These are phyloP conservation scores for Leptographium lundbergii DNA, from an alignment of 2,329 filamentous ascomycete genomes.

Conservation along the genomic window DNA sequence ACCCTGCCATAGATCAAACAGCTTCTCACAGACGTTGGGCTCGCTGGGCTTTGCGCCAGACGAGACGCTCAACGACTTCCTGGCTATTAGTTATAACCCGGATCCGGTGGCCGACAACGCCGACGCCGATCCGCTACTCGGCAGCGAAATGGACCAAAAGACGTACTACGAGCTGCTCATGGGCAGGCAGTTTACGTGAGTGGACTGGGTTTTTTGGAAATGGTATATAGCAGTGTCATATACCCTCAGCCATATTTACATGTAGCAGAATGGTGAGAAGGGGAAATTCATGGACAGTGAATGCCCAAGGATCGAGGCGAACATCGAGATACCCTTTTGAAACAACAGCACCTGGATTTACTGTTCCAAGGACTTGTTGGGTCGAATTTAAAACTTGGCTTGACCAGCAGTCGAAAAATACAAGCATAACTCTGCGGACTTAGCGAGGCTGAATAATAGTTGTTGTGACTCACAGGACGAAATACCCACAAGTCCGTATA, in stretches of 20 bases:
- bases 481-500: too few species aligned
- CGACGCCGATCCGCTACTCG: slow-evolving; percentile 18
- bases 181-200: slow-evolving; percentile 15
- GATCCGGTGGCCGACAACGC: slow-evolving; percentile 17
- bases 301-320: background rate
- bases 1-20: slow-evolving; percentile 16
- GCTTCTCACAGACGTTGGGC: slow-evolving; percentile 22
- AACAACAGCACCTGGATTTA: background rate
- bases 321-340: background rate
- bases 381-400: too few species aligned
- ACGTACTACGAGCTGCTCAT: slow-evolving; percentile 26
- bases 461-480: too few species aligned
- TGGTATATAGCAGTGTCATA: too few species aligned
- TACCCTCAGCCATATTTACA: too few species aligned
- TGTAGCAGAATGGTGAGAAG: too few species aligned
- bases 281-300: too few species aligned
- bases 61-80: slow-evolving; percentile 24
- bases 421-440: too few species aligned
- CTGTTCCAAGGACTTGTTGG: background rate
- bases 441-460: too few species aligned
- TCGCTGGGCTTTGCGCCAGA: slow-evolving; percentile 24
- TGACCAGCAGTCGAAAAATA: too few species aligned
- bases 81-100: slow-evolving; percentile 23
- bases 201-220: background rate
- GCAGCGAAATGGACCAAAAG: slow-evolving; percentile 22